Evolutionary conservation across 2,329 filamentous ascomycete genomes (phyloP).

Genomic region (Nannizziopsis arthrosporioides): DNA sequence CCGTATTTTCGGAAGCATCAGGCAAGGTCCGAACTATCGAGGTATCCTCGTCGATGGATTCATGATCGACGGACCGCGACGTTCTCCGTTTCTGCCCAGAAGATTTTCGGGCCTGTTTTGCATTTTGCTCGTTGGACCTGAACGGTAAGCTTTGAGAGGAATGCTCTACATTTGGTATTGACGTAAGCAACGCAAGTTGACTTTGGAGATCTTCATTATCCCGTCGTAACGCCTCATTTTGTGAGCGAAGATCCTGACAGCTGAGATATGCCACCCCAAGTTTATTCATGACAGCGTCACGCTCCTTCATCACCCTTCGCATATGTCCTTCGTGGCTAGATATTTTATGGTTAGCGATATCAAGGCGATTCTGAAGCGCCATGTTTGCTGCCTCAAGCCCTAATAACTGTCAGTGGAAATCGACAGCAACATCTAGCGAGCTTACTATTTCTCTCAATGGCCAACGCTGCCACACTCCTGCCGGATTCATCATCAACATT

Average conservation of each 20-base stretch:
- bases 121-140: not conserved
- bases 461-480: slow-evolving; percentile 22
- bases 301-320: slow-evolving; percentile 44
- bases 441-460: slow-evolving; percentile 32
- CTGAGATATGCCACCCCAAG: slow-evolving; percentile 46
- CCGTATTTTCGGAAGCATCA: too few relatives aligned
- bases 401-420: slow-evolving; percentile 20
- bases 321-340: slow-evolving; percentile 44
- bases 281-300: slow-evolving; percentile 47
- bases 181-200: slow-evolving; percentile 23
- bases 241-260: slow-evolving; percentile 34
- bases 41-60: too few relatives aligned
- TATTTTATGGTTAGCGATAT: slow-evolving; percentile 44
- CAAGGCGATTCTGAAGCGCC: slow-evolving; percentile 44
- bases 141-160: not conserved
- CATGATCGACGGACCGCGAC: not conserved
- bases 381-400: slow-evolving; percentile 44
- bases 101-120: not conserved
- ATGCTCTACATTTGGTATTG: slow-evolving; percentile 6
- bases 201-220: slow-evolving; percentile 32
- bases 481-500: slow-evolving; percentile 38
- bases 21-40: too few relatives aligned
- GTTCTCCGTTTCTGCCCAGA: not conserved
- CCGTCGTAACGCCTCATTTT: slow-evolving; percentile 28
- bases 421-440: slow-evolving; percentile 21